A percentile compares a stretch with the other conserved stretches of the same genome.
Evolutionary conservation across 805 yeast genomes (phyloP).

Genomic region (Nakazawaea wyomingensis): DNA sequence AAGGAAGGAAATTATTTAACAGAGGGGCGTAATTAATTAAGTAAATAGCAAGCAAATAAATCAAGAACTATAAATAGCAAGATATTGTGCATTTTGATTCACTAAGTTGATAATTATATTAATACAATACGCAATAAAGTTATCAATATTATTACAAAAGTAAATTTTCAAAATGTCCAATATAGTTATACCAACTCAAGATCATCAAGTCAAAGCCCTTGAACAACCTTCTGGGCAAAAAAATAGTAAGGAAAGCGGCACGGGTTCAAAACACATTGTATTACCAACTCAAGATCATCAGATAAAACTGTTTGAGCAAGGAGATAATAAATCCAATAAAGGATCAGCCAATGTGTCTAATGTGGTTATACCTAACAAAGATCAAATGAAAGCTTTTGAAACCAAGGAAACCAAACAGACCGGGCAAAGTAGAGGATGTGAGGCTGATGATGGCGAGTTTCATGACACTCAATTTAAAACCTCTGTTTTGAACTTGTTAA

Average conservation of each 20-base stretch:
- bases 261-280: background rate
- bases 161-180: constrained; percentile 1
- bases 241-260: background rate
- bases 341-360: constrained; percentile 1
- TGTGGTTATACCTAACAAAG: constrained; percentile 3
- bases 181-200: constrained; percentile 12
- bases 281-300: constrained; percentile 10
- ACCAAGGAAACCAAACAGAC: background rate
- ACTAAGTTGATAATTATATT: too few relatives aligned
- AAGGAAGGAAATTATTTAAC: too few relatives aligned
- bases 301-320: constrained; percentile 5
- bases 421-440: background rate
- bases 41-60: background rate
- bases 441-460: background rate
- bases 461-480: constrained; percentile 1
- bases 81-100: too few relatives aligned
- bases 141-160: background rate
- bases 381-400: constrained; percentile 5
- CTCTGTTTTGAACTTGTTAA: background rate
- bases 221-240: background rate
- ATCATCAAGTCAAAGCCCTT: constrained; percentile 10
- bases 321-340: background rate
- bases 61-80: background rate
- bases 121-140: too few relatives aligned
- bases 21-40: too few relatives aligned